Evolutionary conservation across 1,284 basidiomycete genomes (phyloP).

Genomic region (Naganishia sp.): DNA sequence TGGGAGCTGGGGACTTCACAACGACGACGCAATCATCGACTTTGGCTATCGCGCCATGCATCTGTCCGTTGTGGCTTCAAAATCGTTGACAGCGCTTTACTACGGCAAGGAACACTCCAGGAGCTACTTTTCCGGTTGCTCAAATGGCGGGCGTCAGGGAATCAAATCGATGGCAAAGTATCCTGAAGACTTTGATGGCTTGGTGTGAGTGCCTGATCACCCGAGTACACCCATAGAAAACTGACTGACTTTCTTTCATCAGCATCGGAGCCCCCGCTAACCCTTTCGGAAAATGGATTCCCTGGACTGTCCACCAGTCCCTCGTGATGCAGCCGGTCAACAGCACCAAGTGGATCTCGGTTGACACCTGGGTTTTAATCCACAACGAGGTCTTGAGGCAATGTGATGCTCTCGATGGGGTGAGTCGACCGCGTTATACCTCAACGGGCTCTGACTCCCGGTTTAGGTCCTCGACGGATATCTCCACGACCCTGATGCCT

Average conservation of each 20-base stretch:
- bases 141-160: conserved; percentile 18
- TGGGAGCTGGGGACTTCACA: conserved; percentile 9
- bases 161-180: background rate
- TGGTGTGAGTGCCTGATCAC: background rate
- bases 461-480: conserved; percentile 6
- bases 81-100: conserved; percentile 2
- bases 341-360: conserved; percentile 12
- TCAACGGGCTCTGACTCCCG: background rate
- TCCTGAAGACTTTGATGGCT: conserved; percentile 20
- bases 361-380: conserved; percentile 3
- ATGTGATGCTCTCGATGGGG: conserved; percentile 25
- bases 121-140: conserved; percentile 20
- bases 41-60: conserved; percentile 22
- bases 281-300: conserved; percentile 17
- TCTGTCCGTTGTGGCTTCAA: conserved; percentile 5
- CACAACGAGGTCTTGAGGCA: conserved; percentile 20
- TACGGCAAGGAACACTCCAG: conserved; percentile 15
- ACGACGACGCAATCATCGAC: conserved; percentile 24
- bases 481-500: conserved; percentile 10
- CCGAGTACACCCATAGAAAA: no score
- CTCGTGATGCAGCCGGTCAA: conserved; percentile 24
- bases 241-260: background rate
- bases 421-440: background rate
- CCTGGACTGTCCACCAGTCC: conserved; percentile 18
- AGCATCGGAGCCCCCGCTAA: conserved; percentile 14